Evolutionary conservation across 768 basidiomycete species (phyloP), one percentile per base, ranked within the genome.

Genomic region (Lentinula guzmanii): DNA sequence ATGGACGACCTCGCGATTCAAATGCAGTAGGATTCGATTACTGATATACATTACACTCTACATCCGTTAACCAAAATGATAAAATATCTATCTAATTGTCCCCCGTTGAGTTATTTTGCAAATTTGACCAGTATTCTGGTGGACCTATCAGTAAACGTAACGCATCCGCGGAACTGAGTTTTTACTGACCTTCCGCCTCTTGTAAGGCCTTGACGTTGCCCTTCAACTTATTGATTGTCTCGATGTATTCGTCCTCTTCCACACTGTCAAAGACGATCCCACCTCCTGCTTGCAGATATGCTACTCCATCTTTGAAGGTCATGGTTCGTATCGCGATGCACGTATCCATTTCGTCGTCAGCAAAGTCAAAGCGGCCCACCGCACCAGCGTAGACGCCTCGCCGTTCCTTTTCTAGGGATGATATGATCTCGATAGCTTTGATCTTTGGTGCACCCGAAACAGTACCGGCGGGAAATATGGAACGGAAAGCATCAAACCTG

Each of bases 381-480:
- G 93, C 97, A 34, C 97, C 97, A 6, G 95, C 97, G 66, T 99
- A 99, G 15, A 98, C 89, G 28, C 95, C 95, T 41, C 97, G 85
- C 28, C 86, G 85, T 73, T 98, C 93, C 67, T 87, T 82, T 71
- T 98, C 97, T 53, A 98, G 75, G 18, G 85, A 86, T 5, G 87
- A 87, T 33, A 99, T 77, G 45, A 99, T 86, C 72, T 99, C 93
- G 64, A 99, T 93, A 0, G 97, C 97, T 71, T 96, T 97, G 74
- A 99, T 95, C 76, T 99, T 99, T 2, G 97, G 97, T 35, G 97
- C 97, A 24, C 97, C 97, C 1, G 96, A 98, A 28, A 99, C 97
- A 2, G 97, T 99, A 0, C 97, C 97, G 16, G 96, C 95, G 1
- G 97, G 97, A 79, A 99, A 98, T 65, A 99, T 98, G 24, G 96